Percentiles rank a stretch among this genome's conserved stretches.
Evolutionary conservation across 2,329 filamentous ascomycete species (phyloP).

Genomic region (Exophiala xenobiotica): DNA sequence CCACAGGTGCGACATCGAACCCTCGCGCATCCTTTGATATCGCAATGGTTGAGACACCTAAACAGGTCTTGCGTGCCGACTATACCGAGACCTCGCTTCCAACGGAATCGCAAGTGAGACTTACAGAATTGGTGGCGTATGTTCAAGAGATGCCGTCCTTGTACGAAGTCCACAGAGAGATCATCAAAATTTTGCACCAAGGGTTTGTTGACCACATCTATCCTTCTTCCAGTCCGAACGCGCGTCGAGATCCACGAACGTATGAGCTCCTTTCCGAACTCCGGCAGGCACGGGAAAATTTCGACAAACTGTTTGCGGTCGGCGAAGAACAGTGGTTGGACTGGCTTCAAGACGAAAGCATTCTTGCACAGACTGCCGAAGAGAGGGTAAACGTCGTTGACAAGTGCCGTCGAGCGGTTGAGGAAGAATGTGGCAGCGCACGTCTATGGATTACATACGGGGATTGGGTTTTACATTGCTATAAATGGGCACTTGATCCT

Average conservation of each 20-base stretch:
- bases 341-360: slow-evolving; percentile 62
- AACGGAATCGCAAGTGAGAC: slow-evolving; percentile 41
- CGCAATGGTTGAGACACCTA: slow-evolving; percentile 45
- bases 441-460: slow-evolving; percentile 63
- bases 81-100: slow-evolving; percentile 44
- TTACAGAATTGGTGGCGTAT: slow-evolving; percentile 42
- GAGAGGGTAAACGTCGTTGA: slow-evolving; percentile 61
- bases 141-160: slow-evolving; percentile 48
- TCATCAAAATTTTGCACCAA: slow-evolving; percentile 48
- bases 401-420: slow-evolving; percentile 58
- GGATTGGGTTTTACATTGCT: slow-evolving; percentile 59
- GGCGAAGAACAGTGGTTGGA: slow-evolving; percentile 64
- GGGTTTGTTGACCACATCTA: slow-evolving; percentile 50
- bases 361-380: slow-evolving; percentile 55
- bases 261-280: slow-evolving; percentile 50
- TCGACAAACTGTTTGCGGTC: slow-evolving; percentile 62
- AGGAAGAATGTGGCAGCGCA: slow-evolving; percentile 61
- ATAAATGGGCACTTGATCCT: slow-evolving; percentile 50
- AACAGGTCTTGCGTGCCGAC: slow-evolving; percentile 41
- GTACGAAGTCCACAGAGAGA: slow-evolving; percentile 48
- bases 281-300: slow-evolving; percentile 53
- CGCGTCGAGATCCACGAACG: slow-evolving; percentile 44
- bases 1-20: slow-evolving; percentile 23
- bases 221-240: slow-evolving; percentile 42
- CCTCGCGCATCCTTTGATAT: slow-evolving; percentile 46